A percentile compares a stretch with the other conserved stretches of the same genome.
Evolutionary conservation across 495 filamentous ascomycete genomes (phyloP).

Genomic region (Aspergillus cavernicola): DNA sequence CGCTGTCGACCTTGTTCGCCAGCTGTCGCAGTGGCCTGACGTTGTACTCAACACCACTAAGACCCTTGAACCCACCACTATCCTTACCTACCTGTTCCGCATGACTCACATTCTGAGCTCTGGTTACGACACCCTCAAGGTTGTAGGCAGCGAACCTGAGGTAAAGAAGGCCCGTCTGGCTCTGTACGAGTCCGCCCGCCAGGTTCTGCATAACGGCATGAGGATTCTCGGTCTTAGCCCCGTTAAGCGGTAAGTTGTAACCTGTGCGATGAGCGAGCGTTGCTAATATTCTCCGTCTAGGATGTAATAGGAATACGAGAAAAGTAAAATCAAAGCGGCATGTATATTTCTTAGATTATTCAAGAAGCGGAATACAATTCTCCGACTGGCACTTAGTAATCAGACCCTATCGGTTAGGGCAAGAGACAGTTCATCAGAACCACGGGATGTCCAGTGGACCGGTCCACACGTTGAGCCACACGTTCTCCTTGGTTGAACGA

Average conservation of each 20-base stretch:
- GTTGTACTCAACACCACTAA: conserved; percentile 57
- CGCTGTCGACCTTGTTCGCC: conserved; percentile 55
- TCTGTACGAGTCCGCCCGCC: conserved; percentile 73
- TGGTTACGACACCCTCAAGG: conserved; percentile 76
- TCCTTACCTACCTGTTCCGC: conserved; percentile 81
- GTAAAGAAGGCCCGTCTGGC: conserved; percentile 76
- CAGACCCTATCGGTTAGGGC: not conserved
- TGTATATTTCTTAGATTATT: not conserved
- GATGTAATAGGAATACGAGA: conserved; percentile 13
- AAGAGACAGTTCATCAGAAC: no score
- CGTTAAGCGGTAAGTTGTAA: conserved; percentile 56
- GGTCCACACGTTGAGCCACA: not conserved
- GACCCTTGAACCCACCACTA: conserved; percentile 61
- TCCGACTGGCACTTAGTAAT: not conserved
- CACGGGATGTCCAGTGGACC: not conserved
- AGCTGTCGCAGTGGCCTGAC: conserved; percentile 61
- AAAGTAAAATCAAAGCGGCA: not conserved
- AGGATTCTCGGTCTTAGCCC: conserved; percentile 73
- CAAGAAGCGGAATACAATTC: conserved; percentile 8
- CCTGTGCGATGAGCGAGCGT: conserved; percentile 14
- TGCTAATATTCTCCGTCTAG: not conserved
- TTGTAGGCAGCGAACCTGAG: conserved; percentile 69
- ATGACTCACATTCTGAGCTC: conserved; percentile 83
- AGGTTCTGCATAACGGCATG: conserved; percentile 83
- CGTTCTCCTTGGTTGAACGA: not conserved